Evolutionary conservation across 192 early-diverging fungal genomes (phyloP).

Genomic region (Backusella liffmaniae): DNA sequence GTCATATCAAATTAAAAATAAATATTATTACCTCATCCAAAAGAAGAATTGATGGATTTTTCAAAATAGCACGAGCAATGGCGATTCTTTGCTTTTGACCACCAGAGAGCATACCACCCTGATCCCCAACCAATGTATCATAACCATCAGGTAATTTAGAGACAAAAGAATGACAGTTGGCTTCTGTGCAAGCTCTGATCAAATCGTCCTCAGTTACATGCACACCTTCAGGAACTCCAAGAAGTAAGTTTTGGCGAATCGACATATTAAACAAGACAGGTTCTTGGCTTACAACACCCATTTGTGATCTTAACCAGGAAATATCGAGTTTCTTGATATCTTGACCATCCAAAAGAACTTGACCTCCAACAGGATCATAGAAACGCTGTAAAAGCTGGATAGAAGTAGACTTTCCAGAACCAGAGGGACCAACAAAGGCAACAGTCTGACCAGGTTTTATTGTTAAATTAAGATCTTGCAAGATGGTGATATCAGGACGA

Average conservation of each 20-base stretch:
- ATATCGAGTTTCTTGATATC: slow-evolving; percentile 76
- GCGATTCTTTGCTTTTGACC: slow-evolving; percentile 96
- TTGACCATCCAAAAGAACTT: slow-evolving; percentile 67
- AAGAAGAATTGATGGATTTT: slow-evolving; percentile 79
- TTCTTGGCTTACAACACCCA: slow-evolving; percentile 89
- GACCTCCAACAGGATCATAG: slow-evolving; percentile 64
- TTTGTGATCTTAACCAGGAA: slow-evolving; percentile 74
- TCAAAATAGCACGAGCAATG: slow-evolving; percentile 88
- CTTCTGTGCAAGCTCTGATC: slow-evolving; percentile 57
- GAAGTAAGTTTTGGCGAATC: slow-evolving; percentile 80
- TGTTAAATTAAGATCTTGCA: slow-evolving; percentile 67
- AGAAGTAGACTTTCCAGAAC: slow-evolving; percentile 87
- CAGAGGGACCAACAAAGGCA: slow-evolving; percentile 85
- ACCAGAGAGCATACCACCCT: slow-evolving; percentile 70
- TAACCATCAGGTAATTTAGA: slow-evolving; percentile 75
- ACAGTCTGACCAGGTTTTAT: slow-evolving; percentile 75
- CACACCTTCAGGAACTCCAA: slow-evolving; percentile 52
- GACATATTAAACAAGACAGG: slow-evolving; percentile 76
- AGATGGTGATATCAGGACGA: slow-evolving; percentile 74
- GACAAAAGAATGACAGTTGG: slow-evolving; percentile 83
- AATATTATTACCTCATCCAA: slow-evolving; percentile 64
- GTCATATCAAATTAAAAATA: slow-evolving; percentile 31
- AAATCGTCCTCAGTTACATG: slow-evolving; percentile 73
- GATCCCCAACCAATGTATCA: slow-evolving; percentile 81
- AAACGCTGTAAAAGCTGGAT: slow-evolving; percentile 84